A percentile compares a stretch with the other conserved stretches of the same genome.
phyloP scores from a whole-genome alignment of 768 basidiomycete species.

The Fomitopsis pulvina region DNA sequence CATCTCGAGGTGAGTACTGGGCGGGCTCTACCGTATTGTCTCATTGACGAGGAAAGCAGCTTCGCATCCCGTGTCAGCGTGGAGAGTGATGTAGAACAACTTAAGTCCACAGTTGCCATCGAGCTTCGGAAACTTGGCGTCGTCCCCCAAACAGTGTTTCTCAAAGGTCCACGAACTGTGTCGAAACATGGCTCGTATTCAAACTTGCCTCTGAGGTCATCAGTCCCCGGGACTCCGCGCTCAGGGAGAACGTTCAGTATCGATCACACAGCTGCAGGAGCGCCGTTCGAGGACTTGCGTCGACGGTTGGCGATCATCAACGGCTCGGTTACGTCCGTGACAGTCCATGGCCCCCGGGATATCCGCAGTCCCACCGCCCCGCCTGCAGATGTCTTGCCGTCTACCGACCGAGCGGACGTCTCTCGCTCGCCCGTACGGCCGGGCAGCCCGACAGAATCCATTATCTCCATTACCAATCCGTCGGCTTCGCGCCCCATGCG shows the following conservation, averaged over 20 bases:
- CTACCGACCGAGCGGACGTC: slow-evolving; percentile 18
- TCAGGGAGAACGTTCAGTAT: slow-evolving; percentile 41
- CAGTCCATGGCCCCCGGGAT: slow-evolving; percentile 39
- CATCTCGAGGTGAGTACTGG: slow-evolving; percentile 53
- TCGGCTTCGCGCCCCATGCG: slow-evolving; percentile 47
- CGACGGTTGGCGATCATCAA: slow-evolving; percentile 72
- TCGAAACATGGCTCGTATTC: slow-evolving; percentile 15
- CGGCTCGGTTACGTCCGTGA: slow-evolving; percentile 59
- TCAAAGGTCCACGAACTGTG: slow-evolving; percentile 45
- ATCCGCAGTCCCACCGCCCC: slow-evolving; percentile 38
- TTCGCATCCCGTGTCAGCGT: slow-evolving; percentile 58
- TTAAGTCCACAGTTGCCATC: slow-evolving; percentile 60
- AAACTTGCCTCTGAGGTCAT: slow-evolving; percentile 31
- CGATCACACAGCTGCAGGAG: slow-evolving; percentile 42
- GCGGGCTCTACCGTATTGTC: neutral
- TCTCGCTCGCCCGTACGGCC: slow-evolving; percentile 46
- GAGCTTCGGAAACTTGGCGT: slow-evolving; percentile 85
- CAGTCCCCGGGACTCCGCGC: slow-evolving; percentile 43
- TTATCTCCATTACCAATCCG: slow-evolving; percentile 66
- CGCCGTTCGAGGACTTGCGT: slow-evolving; percentile 74
- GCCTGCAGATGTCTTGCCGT: slow-evolving; percentile 16
- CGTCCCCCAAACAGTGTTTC: slow-evolving; percentile 87
- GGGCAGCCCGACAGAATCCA: slow-evolving; percentile 77
- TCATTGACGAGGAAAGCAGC: slow-evolving; percentile 28
- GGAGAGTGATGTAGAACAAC: slow-evolving; percentile 57